Evolutionary conservation across 176 grass and related monocot species (phyloP), one percentile per base, ranked within the genome.

Genomic region (Lolium rigidum): DNA sequence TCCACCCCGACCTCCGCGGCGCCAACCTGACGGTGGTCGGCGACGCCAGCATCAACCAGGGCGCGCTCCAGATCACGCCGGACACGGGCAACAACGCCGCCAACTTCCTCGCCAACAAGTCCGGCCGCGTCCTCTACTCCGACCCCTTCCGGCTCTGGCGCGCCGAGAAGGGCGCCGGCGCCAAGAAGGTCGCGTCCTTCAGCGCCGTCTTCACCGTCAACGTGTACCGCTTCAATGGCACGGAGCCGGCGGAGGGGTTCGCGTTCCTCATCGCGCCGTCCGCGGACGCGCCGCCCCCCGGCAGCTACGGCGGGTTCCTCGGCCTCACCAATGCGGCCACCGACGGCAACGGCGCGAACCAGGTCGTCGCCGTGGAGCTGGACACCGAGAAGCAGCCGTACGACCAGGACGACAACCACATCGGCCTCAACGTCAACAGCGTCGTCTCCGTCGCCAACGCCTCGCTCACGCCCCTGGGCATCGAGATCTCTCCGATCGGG

Each of bases 41-140:
- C 24, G 50, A 87, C 60, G 90, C 96, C 58, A 22, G 8, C 69
- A 91, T 92, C 76, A 59, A 49, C 70, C 6, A 26, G 57, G 79
- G 39, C 11, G 93, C 93, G 73, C 96, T 98, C 20, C 96, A 98
- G 86, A 79, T 98, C 92, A 98, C 96, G 16, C 93, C 93, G 4
- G 93, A 98, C 79, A 35, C 78, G 1, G 1, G 9, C 49, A 95
- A 92, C 86, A 0, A 86, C 7, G 7, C 52, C 37, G 25, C 60
- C 39, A 1, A 1, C 28, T 89, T 43, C 86, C 93, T 98, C 70
- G 14, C 46, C 75, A 80, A 92, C 84, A 92, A 88, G 80, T 71
- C 93, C 57, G 96, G 93, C 43, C 93, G 94, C 84, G 74, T 95
- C 17, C 69, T 98, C 75, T 90, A 86, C 82, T 35, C 50, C 68